Conservation (phyloP, 1,284 basidiomycete genomes). For the Xerocomus nothofagi region DNA sequence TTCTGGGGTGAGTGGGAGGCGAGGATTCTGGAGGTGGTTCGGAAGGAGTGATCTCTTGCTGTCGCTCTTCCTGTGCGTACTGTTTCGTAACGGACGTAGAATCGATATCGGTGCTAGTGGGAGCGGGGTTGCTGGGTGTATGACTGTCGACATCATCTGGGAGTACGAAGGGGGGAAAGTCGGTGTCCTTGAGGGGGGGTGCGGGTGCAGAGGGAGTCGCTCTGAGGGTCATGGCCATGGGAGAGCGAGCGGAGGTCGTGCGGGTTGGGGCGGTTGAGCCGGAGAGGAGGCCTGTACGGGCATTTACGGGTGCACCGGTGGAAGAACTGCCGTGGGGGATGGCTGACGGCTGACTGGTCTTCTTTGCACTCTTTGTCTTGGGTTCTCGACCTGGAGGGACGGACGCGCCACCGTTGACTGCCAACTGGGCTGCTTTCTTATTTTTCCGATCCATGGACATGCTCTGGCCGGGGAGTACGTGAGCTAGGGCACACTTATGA, state of each 20-base stretch:
- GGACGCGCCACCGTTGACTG: conserved; percentile 47
- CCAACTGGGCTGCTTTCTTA: conserved; percentile 91
- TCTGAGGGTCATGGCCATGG: conserved; percentile 66
- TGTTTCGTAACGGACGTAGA: background rate
- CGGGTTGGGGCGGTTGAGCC: conserved; percentile 55
- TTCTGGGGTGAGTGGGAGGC: conserved; percentile 19
- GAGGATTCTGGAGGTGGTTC: conserved; percentile 7
- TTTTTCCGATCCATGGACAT: conserved; percentile 98
- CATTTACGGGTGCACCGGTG: conserved; percentile 11
- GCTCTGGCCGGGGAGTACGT: conserved; percentile 90
- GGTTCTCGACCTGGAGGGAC: conserved; percentile 34
- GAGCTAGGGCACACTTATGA: conserved; percentile 94
- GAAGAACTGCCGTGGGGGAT: conserved; percentile 15
- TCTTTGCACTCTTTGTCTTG: conserved; percentile 43
- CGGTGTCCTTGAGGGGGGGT: conserved; percentile 70
- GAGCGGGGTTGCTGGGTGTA: conserved; percentile 8
- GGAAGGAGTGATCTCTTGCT: background rate
- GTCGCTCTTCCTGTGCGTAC: conserved; percentile 9
- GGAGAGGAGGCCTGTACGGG: conserved; percentile 51
- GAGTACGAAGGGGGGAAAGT: conserved; percentile 69
- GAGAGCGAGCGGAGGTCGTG: conserved; percentile 50
- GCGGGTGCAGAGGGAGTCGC: conserved; percentile 77
- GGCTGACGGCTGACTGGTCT: conserved; percentile 29
- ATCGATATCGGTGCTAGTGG: conserved; percentile 1
- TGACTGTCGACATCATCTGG: conserved; percentile 51